phyloP scores from a whole-genome alignment of 176 grass and related monocot genomes.

The Elaeis guineensis region DNA sequence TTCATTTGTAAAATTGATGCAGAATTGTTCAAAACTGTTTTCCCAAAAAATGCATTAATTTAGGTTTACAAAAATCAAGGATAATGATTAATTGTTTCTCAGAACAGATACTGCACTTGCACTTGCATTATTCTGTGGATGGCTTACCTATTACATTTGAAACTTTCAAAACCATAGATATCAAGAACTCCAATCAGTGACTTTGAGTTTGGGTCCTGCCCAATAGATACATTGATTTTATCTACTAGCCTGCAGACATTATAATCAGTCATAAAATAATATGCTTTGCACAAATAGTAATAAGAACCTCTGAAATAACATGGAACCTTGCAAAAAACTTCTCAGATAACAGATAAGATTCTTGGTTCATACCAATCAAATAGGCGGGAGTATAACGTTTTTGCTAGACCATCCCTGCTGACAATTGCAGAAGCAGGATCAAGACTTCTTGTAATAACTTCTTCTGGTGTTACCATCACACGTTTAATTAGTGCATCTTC shows the following conservation, averaged over 20 bases:
- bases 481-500: constrained; percentile 93
- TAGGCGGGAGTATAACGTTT: constrained; percentile 94
- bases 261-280: constrained; percentile 11
- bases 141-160: constrained; percentile 92
- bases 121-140: background rate
- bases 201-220: constrained; percentile 95
- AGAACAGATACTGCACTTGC: background rate
- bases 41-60: constrained; percentile 17
- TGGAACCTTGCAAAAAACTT: background rate
- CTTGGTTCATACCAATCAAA: constrained; percentile 79
- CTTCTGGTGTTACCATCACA: constrained; percentile 97
- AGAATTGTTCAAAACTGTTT: constrained; percentile 88
- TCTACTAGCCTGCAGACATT: constrained; percentile 79
- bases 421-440: constrained; percentile 89
- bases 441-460: constrained; percentile 97
- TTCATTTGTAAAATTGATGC: constrained; percentile 99
- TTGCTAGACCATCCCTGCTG: constrained; percentile 93
- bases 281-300: background rate
- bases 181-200: constrained; percentile 99
- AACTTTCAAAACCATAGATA: constrained; percentile 99
- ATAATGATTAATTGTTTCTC: too few relatives aligned
- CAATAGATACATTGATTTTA: constrained; percentile 98
- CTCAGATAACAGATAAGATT: constrained; percentile 5
- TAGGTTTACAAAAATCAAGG: background rate
- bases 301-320: background rate